Base-by-base conservation (phyloP, 129 eudicot species). In the Flaveria trinervia region DNA sequence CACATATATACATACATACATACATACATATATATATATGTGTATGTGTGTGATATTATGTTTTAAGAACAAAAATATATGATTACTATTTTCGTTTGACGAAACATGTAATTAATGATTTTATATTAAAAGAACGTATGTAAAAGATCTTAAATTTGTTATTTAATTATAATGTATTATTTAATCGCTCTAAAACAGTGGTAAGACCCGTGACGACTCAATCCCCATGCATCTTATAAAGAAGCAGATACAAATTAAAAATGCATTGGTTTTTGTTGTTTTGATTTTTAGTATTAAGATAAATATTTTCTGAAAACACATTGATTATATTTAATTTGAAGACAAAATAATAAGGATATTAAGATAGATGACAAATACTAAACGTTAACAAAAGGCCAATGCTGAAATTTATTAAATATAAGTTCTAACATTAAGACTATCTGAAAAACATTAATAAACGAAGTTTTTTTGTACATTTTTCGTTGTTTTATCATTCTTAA, bases 191-290 rank as follows among this genome's bases (percentile, higher is more conserved):
- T n/a, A 17, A 56, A 18, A 20, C 1, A 18, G 25, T 56, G 62
- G 13, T 4, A 56, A 9, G 62, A 56, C 9, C 62, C 62, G 62
- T 56, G 62, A 56, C 62, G 62, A 56, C 62, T 17, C 62, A 56
- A 56, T 56, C 62, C 11, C 25, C 62, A 23, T 56, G 62, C 62
- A 18, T 20, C 6, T 11, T 20, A 57, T 22, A 20, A 57, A 57
- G 65, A 57, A 20, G 65, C 65, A 57, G 22, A 57, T 20, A 57
- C 33, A 57, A 57, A 5, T 57, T 22, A 57, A 57, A 57, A 57
- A 57, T 57, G 65, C 65, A 57, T 57, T 57, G 30, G 14, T 57
- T 57, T 57, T 16, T 4, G 23, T 16, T 52, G 60, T n/a, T 52
- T 52, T n/a, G 11, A 14, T 16, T 52, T 52, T 52, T 9, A 57